Evolutionary conservation across 2,329 filamentous ascomycete genomes (phyloP).

Genomic region (Venturia pyrina): DNA sequence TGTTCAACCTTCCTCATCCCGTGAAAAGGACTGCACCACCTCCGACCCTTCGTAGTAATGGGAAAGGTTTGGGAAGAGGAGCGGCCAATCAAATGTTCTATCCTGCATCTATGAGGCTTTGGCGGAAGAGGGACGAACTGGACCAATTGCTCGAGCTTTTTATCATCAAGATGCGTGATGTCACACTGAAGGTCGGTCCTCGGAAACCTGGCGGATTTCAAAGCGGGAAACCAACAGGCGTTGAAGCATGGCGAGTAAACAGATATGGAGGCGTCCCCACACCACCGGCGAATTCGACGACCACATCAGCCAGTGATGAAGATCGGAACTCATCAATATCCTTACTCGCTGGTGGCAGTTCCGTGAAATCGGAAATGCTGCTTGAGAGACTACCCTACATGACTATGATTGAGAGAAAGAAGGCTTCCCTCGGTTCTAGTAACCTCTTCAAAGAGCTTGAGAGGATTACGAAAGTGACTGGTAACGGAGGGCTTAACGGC

Average conservation of each 20-base stretch:
- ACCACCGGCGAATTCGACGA: constrained; percentile 8
- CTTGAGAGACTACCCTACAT: constrained; percentile 84
- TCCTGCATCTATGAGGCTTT: constrained; percentile 72
- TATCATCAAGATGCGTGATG: constrained; percentile 46
- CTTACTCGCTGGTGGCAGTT: constrained; percentile 43
- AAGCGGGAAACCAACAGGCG: constrained; percentile 16
- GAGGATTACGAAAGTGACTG: constrained; percentile 57
- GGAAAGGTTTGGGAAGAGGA: constrained; percentile 16
- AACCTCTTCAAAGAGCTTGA: constrained; percentile 46
- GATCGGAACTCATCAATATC: neutral
- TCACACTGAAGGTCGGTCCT: constrained; percentile 19
- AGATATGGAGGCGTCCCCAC: neutral
- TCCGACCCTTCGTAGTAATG: constrained; percentile 24
- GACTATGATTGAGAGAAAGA: constrained; percentile 46
- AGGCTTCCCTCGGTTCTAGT: constrained; percentile 21
- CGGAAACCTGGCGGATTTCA: constrained; percentile 13
- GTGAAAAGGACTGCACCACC: constrained; percentile 53
- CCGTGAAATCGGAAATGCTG: constrained; percentile 62
- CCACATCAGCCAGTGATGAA: neutral
- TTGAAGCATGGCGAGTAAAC: constrained; percentile 28
- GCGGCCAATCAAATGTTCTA: constrained; percentile 73
- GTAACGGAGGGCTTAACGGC: constrained; percentile 31
- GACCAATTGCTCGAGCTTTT: constrained; percentile 63
- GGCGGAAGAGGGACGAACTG: constrained; percentile 74
- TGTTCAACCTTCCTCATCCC: constrained; percentile 76